Evolutionary conservation across 2,329 filamentous ascomycete genomes (phyloP).

Genomic region (Talaromyces sp.): DNA sequence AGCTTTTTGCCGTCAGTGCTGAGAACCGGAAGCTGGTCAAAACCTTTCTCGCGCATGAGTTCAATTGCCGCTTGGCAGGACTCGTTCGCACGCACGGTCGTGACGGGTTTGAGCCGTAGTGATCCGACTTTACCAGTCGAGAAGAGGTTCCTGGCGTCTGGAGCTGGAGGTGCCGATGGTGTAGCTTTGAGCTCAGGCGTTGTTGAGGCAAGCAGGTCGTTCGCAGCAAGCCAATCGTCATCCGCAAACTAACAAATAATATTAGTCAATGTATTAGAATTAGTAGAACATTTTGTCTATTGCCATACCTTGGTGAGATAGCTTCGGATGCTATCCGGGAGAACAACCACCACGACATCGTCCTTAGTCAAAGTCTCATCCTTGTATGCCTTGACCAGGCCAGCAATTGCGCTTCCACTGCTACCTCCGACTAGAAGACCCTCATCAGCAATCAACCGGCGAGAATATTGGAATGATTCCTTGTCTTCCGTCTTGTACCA

Average conservation of each 20-base stretch:
- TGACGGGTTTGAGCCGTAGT: conserved; percentile 88
- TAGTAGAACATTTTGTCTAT: neutral
- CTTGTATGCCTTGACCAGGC: conserved; percentile 69
- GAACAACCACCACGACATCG: conserved; percentile 82
- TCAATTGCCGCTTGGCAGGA: conserved; percentile 85
- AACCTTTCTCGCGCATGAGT: conserved; percentile 96
- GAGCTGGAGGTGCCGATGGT: conserved; percentile 23
- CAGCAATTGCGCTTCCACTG: conserved; percentile 86
- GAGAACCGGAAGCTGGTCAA: conserved; percentile 93
- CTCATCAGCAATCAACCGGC: conserved; percentile 87
- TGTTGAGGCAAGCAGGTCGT: conserved; percentile 72
- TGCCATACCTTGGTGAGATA: conserved; percentile 76
- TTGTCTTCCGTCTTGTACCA: conserved; percentile 99
- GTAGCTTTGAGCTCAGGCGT: conserved; percentile 40
- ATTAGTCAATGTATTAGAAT: conserved; percentile 8
- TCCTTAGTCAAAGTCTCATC: conserved; percentile 74
- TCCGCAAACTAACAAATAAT: conserved; percentile 67
- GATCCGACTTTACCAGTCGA: conserved; percentile 72
- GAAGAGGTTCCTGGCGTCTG: conserved; percentile 60
- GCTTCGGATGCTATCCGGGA: conserved; percentile 94
- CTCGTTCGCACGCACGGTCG: conserved; percentile 68
- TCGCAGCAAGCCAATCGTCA: conserved; percentile 97
- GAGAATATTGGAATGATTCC: conserved; percentile 85
- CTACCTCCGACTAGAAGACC: conserved; percentile 90
- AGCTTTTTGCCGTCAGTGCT: conserved; percentile 65